These are phyloP conservation scores for Saccharomyces uvarum DNA, from an alignment of 1,139 yeast species.

Conservation along the genomic window DNA sequence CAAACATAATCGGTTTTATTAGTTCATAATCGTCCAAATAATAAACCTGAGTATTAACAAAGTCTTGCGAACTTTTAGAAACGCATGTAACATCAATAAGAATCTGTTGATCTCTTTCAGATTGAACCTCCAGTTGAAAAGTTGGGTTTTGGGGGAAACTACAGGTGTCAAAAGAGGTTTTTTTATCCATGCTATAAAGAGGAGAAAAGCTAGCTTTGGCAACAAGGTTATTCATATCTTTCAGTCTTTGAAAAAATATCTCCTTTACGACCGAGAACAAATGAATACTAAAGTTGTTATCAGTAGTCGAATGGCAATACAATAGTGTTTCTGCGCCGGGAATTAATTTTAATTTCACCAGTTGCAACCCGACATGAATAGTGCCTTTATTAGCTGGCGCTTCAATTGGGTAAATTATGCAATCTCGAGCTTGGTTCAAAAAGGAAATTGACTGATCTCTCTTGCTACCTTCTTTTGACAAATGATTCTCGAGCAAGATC, in stretches of 20 bases:
- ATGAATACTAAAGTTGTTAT: background rate
- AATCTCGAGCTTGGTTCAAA: slow-evolving; percentile 21
- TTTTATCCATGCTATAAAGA: background rate
- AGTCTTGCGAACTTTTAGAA: slow-evolving; percentile 20
- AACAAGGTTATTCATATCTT: background rate
- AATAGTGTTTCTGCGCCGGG: slow-evolving; percentile 12
- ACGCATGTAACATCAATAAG: slow-evolving; percentile 41
- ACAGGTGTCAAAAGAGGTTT: background rate
- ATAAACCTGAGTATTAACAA: slow-evolving; percentile 32
- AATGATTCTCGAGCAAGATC: slow-evolving; percentile 41
- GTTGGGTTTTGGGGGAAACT: slow-evolving; percentile 60
- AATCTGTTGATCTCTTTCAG: slow-evolving; percentile 20
- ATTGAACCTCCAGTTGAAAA: slow-evolving; percentile 34
- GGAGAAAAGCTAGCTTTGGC: background rate
- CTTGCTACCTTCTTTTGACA: slow-evolving; percentile 8
- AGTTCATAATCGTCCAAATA: slow-evolving; percentile 30
- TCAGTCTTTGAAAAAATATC: background rate
- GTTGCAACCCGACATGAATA: slow-evolving; percentile 32
- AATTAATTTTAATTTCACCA: slow-evolving; percentile 26
- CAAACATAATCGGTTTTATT: slow-evolving; percentile 30
- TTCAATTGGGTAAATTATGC: slow-evolving; percentile 5
- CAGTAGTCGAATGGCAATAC: slow-evolving; percentile 27
- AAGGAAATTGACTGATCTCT: slow-evolving; percentile 8
- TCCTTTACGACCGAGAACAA: background rate
- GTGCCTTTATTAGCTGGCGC: slow-evolving; percentile 18